phyloP scores from a whole-genome alignment of 2,329 filamentous ascomycete genomes.

The Verticillium zaregamsianum region DNA sequence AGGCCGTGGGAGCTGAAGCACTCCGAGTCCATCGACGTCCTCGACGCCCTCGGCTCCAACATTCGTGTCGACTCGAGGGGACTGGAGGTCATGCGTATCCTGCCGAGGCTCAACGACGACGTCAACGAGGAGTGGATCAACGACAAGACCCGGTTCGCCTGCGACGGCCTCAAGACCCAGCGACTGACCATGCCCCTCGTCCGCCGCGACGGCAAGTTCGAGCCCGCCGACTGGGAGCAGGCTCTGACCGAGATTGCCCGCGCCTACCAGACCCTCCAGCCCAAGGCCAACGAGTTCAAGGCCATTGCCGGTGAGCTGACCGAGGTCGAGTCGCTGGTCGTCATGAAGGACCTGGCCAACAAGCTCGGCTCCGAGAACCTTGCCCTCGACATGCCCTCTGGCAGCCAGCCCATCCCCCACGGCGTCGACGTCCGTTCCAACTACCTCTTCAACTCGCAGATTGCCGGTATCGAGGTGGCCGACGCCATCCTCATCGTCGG shows the following conservation, averaged over 20 bases:
- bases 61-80: slow-evolving; percentile 92
- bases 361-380: slow-evolving; percentile 95
- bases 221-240: slow-evolving; percentile 93
- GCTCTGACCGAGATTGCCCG: slow-evolving; percentile 81
- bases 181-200: slow-evolving; percentile 89
- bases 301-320: slow-evolving; percentile 85
- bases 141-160: slow-evolving; percentile 95
- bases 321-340: slow-evolving; percentile 90
- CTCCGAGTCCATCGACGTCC: slow-evolving; percentile 91
- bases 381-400: slow-evolving; percentile 83
- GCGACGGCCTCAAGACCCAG: slow-evolving; percentile 94
- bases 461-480: slow-evolving; percentile 89
- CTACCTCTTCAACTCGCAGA: slow-evolving; percentile 95
- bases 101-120: slow-evolving; percentile 93
- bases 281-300: slow-evolving; percentile 94
- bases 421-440: slow-evolving; percentile 91
- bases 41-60: slow-evolving; percentile 89
- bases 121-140: slow-evolving; percentile 99
- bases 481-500: slow-evolving; percentile 89
- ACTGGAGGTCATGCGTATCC: slow-evolving; percentile 90
- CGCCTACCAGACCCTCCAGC: slow-evolving; percentile 73
- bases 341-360: slow-evolving; percentile 96
- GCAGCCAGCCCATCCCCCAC: slow-evolving; percentile 80
- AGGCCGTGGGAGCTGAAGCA: slow-evolving; percentile 97
- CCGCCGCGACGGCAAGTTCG: slow-evolving; percentile 83